These are phyloP conservation scores for Cutaneotrichosporon sp. DNA, from an alignment of 1,284 basidiomycete genomes.

Conservation along the genomic window DNA sequence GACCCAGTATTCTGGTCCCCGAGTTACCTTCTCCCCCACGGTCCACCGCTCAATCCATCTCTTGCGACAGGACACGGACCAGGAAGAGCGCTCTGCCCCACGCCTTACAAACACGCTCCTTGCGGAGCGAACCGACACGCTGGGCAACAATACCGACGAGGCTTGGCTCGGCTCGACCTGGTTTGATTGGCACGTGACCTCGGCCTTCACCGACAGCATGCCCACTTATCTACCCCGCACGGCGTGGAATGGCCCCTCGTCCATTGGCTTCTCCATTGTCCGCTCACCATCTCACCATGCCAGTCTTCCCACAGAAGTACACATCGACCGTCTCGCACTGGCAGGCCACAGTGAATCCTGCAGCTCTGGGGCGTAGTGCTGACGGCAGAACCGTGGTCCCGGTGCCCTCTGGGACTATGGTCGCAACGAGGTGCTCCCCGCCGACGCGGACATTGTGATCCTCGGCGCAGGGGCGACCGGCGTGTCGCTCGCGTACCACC, in stretches of 20 bases:
- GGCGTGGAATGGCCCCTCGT: too few species aligned
- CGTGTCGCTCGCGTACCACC: constrained; percentile 17
- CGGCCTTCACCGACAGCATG: background rate
- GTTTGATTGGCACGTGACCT: too few species aligned
- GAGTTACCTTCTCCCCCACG: too few species aligned
- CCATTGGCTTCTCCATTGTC: too few species aligned
- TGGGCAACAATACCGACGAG: too few species aligned
- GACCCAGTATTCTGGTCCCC: too few species aligned
- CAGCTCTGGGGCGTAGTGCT: background rate
- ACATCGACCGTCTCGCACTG: constrained; percentile 16
- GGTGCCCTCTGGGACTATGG: constrained; percentile 32
- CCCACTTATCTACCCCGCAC: background rate
- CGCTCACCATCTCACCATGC: constrained; percentile 3
- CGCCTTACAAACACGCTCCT: too few species aligned
- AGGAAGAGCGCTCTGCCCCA: too few species aligned
- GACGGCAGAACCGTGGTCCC: constrained; percentile 27
- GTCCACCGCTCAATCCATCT: too few species aligned
- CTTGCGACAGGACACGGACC: too few species aligned
- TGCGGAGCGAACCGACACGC: too few species aligned
- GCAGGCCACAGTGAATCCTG: constrained; percentile 16
- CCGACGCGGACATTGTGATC: constrained; percentile 31
- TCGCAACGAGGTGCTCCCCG: constrained; percentile 23
- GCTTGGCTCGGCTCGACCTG: too few species aligned
- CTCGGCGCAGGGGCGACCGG: constrained; percentile 33
- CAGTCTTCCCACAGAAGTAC: constrained; percentile 16